Evolutionary conservation across 768 basidiomycete species (phyloP), one percentile per base, ranked within the genome.

Genomic region (Suillus occidentalis): DNA sequence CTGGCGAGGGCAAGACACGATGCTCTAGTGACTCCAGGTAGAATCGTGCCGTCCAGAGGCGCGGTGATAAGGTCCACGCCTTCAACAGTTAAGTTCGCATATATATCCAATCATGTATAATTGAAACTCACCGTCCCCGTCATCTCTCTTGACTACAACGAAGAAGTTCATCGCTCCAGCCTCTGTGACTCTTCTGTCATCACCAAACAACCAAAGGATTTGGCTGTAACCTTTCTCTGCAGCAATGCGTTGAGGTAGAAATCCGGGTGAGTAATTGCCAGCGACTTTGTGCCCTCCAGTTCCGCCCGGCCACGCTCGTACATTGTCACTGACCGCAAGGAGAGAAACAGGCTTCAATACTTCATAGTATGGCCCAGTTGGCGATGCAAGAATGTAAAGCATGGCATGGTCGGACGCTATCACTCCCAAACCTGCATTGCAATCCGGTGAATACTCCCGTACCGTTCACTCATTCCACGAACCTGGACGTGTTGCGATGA

Each of bases 11-110:
- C 71, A 45, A 97, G 84, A 50, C 92, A 88, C 31, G 93, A 95
- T 71, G 91, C 90, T 67, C 96, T 88, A 8, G 95, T 97, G 31
- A 98, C 87, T 53, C 96, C 94, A 2, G 95, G 95, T 2, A 99
- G 86, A 71, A 98, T 94, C 77, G 93, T 90, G 59, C 95, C 95
- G 73, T 92, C 94, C 65, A 97, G 79, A 16, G 94, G 91, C 2
- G 96, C 92, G 1, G 97, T 97, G 67, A 94, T 82, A 61, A 97
- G 82, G 74, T 98, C 94, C 65, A 87, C 75, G n/a, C 80, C 89
- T 92, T 69, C 43, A 45, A 55, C 20, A 42, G n/a, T 58, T 47
- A 4, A 28, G 14, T 16, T 20, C 18, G 28, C 28, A 28, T 28
- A 14, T 39, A 37, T 28, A 64, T 56, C 25, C 61, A 5, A 43